Percentiles rank a stretch among this genome's conserved stretches.
Conservation (phyloP, 2,329 filamentous ascomycete genomes). For the Exophiala viscosa region DNA sequence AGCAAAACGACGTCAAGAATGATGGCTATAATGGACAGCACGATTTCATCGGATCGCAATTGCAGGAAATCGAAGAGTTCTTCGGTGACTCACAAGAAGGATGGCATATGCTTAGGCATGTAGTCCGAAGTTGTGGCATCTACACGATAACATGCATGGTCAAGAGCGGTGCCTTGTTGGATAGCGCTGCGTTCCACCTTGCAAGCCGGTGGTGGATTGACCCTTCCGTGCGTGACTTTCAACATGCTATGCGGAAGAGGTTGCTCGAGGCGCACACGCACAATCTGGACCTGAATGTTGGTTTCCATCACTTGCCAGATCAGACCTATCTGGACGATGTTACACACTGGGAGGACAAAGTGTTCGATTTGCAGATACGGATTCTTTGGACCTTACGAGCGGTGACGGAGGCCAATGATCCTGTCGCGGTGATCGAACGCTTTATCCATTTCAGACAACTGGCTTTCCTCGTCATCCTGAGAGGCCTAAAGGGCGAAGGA, state of each 20-base stretch:
- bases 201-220: neutral
- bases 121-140: constrained; percentile 7
- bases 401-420: neutral
- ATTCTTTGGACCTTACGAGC: neutral
- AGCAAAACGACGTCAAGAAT: constrained; percentile 8
- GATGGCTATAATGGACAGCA: constrained; percentile 10
- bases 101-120: constrained; percentile 7
- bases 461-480: neutral
- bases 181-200: constrained; percentile 1
- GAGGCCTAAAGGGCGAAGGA: no score
- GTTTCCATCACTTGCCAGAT: neutral
- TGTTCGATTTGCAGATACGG: no score
- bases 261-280: neutral
- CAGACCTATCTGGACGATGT: no score
- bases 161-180: neutral
- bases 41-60: constrained; percentile 6
- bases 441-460: constrained; percentile 1
- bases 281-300: neutral
- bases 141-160: constrained; percentile 6
- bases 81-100: constrained; percentile 9
- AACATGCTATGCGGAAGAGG: neutral
- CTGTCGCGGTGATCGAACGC: neutral
- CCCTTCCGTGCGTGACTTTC: constrained; percentile 3
- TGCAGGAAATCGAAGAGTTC: constrained; percentile 15
- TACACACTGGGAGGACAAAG: no score